Evolutionary conservation across 106 monocot species (phyloP).

Genomic region (Hemerocallis citrina): DNA sequence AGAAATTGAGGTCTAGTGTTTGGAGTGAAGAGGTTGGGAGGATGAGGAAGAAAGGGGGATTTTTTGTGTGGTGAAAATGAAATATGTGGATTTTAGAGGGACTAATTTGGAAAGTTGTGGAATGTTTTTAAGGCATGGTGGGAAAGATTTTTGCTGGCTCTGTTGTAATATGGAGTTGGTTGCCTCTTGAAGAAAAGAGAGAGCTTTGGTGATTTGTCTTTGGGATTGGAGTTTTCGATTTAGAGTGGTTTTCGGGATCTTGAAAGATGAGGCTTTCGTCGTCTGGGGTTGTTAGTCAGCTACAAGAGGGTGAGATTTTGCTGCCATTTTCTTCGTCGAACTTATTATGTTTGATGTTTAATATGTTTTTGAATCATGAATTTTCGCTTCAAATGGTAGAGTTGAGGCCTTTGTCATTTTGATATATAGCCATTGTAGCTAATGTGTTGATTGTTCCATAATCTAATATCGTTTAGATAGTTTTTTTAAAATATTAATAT

Average conservation of each 20-base stretch:
- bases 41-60: not conserved
- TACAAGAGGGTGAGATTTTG: not conserved
- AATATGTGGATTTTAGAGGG: slow-evolving; percentile 1
- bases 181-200: no score
- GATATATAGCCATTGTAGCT: no score
- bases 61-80: not conserved
- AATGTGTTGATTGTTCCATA: no score
- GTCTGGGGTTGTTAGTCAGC: not conserved
- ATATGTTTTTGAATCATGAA: no score
- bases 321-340: not conserved
- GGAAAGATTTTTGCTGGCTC: slow-evolving; percentile 10
- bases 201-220: not conserved
- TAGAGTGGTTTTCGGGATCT: not conserved
- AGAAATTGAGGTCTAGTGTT: not conserved
- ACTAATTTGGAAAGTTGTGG: not conserved
- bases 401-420: no score
- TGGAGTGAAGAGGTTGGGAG: not conserved
- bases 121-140: slow-evolving; percentile 4
- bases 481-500: no score
- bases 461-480: no score
- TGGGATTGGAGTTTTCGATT: not conserved
- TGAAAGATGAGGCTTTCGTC: not conserved
- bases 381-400: no score
- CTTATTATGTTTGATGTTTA: not conserved
- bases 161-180: not conserved